Base-by-base conservation (phyloP, 2,329 filamentous ascomycete genomes). In the Trichoderma sp. region DNA sequence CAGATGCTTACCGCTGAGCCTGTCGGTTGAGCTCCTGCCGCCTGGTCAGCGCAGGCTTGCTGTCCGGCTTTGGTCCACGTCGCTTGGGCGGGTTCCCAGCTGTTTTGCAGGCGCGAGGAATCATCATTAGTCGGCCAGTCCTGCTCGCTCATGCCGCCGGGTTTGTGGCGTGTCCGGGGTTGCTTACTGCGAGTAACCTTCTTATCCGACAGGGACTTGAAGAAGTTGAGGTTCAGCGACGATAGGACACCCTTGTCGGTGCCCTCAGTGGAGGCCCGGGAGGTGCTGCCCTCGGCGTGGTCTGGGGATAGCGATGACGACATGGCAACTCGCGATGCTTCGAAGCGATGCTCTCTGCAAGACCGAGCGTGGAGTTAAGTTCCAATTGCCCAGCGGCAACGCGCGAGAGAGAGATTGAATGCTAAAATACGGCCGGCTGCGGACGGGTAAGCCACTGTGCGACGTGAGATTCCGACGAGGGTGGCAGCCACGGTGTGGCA, bases 21-120 rank as follows among this genome's bases (percentile, higher is more conserved):
- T 98, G 94, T 68, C 95, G 87, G 75, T 98, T 98, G 67, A 98
- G 81, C 77, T 98, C 94, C 75, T 98, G 95, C 69, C 94, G 87
- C 68, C 94, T 85, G 21, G 94, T 98, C 72, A 97, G 80, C 51
- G 95, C 94, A 19, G 95, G 95, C 75, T 96, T 97, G 81, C 91
- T 96, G 76, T 98, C 95, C 21, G 95, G 95, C 76, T 98, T 98
- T 0, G 95, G 95, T 1, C 95, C 95, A 77, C 95, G 88, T 70
- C 92, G 88, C 79, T 98, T 99, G 3, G 92, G 88, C 9, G 90
- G 84, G 73, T 95, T 90, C 52, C 92, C 93, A 81, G 97, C 93
- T 90, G 72, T 57, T 44, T 17, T 51, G 7, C 3, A 44, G 26
- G 30, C 12, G 48, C 30, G 26, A 34, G 1, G 10, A 24, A 43